A percentile compares a stretch with the other conserved stretches of the same genome.
These are phyloP conservation scores for Mallotus nudiflorus DNA, from an alignment of 345 rosid species.

Conservation along the genomic window DNA sequence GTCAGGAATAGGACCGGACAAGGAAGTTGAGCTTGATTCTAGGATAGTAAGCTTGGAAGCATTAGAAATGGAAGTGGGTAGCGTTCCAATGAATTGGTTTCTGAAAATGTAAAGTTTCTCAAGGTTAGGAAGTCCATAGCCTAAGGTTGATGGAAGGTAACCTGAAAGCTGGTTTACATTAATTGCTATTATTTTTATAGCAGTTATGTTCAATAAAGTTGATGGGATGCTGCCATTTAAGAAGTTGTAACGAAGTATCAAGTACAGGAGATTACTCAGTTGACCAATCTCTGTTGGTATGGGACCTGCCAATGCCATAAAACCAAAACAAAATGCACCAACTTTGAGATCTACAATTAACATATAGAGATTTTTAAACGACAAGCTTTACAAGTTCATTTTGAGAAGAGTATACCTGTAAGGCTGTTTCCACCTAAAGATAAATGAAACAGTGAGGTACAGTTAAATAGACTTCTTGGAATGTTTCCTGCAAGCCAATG, in stretches of 20 bases:
- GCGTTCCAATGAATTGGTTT: slow-evolving; percentile 10
- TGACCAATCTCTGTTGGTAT: slow-evolving; percentile 16
- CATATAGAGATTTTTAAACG: no score
- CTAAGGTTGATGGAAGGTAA: slow-evolving; percentile 11
- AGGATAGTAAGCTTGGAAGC: slow-evolving; percentile 9
- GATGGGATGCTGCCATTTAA: slow-evolving; percentile 14
- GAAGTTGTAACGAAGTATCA: background rate
- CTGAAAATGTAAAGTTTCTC: background rate
- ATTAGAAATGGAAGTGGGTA: slow-evolving; percentile 13
- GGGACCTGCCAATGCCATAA: slow-evolving; percentile 12
- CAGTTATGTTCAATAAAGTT: slow-evolving; percentile 8
- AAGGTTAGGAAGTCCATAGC: slow-evolving; percentile 11
- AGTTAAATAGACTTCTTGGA: background rate
- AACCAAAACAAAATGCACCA: no score
- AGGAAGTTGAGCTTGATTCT: background rate
- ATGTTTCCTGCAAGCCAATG: background rate
- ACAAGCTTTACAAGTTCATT: no score
- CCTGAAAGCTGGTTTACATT: slow-evolving; percentile 4
- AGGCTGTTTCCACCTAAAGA: background rate
- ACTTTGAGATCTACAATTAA: no score
- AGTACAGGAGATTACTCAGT: background rate
- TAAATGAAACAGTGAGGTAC: background rate
- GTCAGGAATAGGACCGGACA: slow-evolving; percentile 12
- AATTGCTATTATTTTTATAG: background rate
- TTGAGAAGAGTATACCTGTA: background rate